Evolutionary conservation across 768 basidiomycete genomes (phyloP).

Genomic region (Suillus luteus): DNA sequence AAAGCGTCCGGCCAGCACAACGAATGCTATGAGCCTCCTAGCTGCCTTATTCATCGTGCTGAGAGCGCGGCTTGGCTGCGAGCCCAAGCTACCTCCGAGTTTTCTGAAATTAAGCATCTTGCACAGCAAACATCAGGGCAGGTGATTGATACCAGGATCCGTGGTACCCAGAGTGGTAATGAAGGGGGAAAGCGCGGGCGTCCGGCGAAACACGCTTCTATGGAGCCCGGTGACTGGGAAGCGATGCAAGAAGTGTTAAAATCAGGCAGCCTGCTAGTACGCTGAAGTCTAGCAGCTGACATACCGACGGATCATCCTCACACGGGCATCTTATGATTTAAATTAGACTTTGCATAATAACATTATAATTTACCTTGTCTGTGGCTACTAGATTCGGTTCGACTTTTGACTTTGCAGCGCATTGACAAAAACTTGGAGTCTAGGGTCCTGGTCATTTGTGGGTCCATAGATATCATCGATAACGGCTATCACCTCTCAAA

Average conservation of each 20-base stretch:
- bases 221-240: conserved; percentile 21
- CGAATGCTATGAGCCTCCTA: conserved; percentile 51
- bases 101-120: conserved; percentile 69
- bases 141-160: conserved; percentile 34
- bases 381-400: background rate
- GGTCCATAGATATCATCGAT: background rate
- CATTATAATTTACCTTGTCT: too few relatives aligned
- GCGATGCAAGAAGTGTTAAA: conserved; percentile 29
- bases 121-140: conserved; percentile 54
- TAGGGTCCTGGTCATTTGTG: background rate
- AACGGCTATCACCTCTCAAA: background rate
- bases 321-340: background rate
- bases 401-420: background rate
- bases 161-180: conserved; percentile 31
- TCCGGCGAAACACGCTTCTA: conserved; percentile 12
- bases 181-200: conserved; percentile 11
- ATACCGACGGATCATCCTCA: background rate
- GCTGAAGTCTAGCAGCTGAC: background rate
- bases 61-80: conserved; percentile 64
- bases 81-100: conserved; percentile 75
- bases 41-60: conserved; percentile 70
- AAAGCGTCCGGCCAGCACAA: conserved; percentile 6
- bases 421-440: background rate
- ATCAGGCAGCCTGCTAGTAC: background rate
- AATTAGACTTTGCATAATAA: conserved; percentile 1